Conservation (phyloP, 352 stramenopile species). For the Phytophthora brassicae region DNA sequence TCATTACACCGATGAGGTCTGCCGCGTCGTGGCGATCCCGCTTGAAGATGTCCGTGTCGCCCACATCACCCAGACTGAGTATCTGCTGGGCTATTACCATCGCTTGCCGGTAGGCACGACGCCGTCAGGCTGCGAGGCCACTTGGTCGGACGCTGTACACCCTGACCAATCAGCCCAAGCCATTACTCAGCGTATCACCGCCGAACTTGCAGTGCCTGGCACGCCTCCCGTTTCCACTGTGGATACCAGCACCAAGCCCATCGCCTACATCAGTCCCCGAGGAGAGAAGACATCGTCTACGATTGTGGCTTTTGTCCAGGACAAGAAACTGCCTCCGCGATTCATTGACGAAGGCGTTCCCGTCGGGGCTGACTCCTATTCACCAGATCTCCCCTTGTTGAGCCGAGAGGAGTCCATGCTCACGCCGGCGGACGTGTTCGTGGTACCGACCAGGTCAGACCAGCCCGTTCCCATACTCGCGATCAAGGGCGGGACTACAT, state of each 20-base stretch:
- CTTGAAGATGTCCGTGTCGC: not conserved
- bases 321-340: too few relatives aligned
- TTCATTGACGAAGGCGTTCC: too few relatives aligned
- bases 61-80: conserved; percentile 2
- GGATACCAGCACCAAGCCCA: not conserved
- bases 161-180: too few relatives aligned
- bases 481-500: too few relatives aligned
- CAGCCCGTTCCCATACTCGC: too few relatives aligned
- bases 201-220: not conserved
- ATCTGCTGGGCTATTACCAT: not conserved
- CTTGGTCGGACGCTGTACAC: not conserved
- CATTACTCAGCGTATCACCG: too few relatives aligned
- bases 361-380: too few relatives aligned
- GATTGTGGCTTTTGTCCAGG: too few relatives aligned
- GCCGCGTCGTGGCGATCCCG: not conserved
- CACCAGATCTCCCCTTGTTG: too few relatives aligned
- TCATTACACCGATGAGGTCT: not conserved
- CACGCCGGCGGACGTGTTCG: too few relatives aligned
- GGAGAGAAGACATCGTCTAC: not conserved
- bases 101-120: not conserved
- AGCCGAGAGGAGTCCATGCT: too few relatives aligned
- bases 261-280: not conserved
- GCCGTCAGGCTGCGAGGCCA: not conserved
- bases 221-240: not conserved
- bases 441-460: too few relatives aligned